These are phyloP conservation scores for Candida awuae DNA, from an alignment of 805 yeast genomes.

Conservation along the genomic window DNA sequence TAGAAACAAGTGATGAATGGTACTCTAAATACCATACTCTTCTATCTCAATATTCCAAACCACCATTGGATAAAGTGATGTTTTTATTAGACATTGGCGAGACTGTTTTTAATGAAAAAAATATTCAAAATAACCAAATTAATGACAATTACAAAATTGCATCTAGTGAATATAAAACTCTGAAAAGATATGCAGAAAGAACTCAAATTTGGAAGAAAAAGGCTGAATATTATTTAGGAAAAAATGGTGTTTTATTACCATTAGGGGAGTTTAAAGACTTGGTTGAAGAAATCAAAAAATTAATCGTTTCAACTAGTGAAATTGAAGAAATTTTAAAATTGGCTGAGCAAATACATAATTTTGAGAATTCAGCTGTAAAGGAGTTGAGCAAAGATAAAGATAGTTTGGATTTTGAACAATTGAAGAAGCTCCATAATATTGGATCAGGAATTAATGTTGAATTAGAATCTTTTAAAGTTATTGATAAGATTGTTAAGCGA, in stretches of 20 bases:
- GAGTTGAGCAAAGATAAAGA: conserved; percentile 27
- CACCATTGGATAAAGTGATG: conserved; percentile 40
- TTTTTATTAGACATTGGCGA: conserved; percentile 49
- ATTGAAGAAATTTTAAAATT: conserved; percentile 50
- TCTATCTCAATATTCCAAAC: conserved; percentile 34
- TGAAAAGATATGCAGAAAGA: conserved; percentile 35
- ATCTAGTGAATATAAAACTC: conserved; percentile 19
- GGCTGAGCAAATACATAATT: conserved; percentile 43
- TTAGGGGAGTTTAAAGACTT: conserved; percentile 32
- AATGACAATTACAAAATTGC: conserved; percentile 9
- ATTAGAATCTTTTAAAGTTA: conserved; percentile 38
- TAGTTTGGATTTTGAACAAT: conserved; percentile 32
- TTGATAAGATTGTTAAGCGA: conserved; percentile 33
- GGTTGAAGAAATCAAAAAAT: conserved; percentile 38
- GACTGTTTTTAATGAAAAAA: conserved; percentile 28
- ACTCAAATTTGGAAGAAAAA: conserved; percentile 47
- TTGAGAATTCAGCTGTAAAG: conserved; percentile 38
- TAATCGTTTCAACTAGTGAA: conserved; percentile 50
- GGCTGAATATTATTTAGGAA: conserved; percentile 37
- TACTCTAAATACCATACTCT: conserved; percentile 33
- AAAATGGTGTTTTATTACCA: background rate
- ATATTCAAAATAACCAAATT: conserved; percentile 1
- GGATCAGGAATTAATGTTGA: conserved; percentile 56
- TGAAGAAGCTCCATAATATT: conserved; percentile 43
- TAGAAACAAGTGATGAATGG: conserved; percentile 48